Conservation (phyloP, 306 rosid genomes). For the Senna tora region DNA sequence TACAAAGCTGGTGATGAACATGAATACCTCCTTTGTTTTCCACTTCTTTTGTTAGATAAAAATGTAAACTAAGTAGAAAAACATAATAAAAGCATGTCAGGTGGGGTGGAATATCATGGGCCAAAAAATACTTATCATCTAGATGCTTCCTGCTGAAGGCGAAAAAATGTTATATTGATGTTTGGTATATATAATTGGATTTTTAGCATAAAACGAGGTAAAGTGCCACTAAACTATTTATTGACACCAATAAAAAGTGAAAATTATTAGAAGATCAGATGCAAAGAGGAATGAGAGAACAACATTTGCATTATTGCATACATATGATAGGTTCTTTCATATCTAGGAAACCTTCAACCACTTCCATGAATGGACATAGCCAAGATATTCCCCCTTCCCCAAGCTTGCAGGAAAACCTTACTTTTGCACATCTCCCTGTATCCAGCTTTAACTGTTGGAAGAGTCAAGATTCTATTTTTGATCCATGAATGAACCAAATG, state of each 20-base stretch:
- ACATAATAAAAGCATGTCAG: slow-evolving; percentile 5
- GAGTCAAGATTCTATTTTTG: slow-evolving; percentile 26
- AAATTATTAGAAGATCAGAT: slow-evolving; percentile 2
- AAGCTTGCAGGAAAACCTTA: slow-evolving; percentile 6
- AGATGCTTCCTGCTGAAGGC: slow-evolving; percentile 2
- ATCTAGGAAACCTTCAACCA: slow-evolving; percentile 20
- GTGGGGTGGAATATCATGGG: neutral
- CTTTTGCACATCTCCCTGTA: slow-evolving; percentile 13
- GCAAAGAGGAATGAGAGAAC: slow-evolving; percentile 8
- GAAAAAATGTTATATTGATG: neutral
- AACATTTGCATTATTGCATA: neutral
- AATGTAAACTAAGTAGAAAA: slow-evolving; percentile 9
- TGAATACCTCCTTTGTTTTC: neutral
- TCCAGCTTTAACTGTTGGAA: slow-evolving; percentile 19
- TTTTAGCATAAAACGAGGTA: neutral
- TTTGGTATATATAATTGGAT: neutral
- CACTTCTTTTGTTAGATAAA: slow-evolving; percentile 15
- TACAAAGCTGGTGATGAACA: slow-evolving; percentile 32
- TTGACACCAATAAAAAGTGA: slow-evolving; percentile 1
- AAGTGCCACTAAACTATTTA: neutral
- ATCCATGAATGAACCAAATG: neutral
- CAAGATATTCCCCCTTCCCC: slow-evolving; percentile 29
- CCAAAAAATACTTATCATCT: neutral
- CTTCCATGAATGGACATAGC: neutral
- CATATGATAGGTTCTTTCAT: slow-evolving; percentile 10